Base-by-base conservation (phyloP, 352 stramenopile species). In the Nothophytophthora sp. region DNA sequence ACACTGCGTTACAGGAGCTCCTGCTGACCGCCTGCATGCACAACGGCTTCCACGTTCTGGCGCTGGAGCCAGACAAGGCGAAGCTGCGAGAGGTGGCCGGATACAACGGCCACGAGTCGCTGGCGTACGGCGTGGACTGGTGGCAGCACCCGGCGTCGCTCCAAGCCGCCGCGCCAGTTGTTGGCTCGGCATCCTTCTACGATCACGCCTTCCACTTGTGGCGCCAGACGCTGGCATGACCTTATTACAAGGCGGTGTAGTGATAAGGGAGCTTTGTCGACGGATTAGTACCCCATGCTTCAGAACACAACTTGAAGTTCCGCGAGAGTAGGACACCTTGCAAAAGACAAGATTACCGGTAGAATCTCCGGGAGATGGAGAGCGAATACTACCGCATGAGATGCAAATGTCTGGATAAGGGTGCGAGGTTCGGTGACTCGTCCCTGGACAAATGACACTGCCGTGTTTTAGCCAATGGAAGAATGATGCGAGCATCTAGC, bases 61-160 rank as follows among this genome's bases (percentile, higher is more conserved):
- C 64, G 33, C 46, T 68, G 12, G 25, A 20, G 2, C 22, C 24
- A 4, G 32, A 24, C 19, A 23, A 42, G 24, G 54, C 45, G 15
- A 43, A 43, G 30, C 38, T 86, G 30, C 19, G 27, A 28, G 58
- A 57, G 18, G 50, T 49, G 9, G 50, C 52, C 19, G 63, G 44
- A 44, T 92, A 95, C 47, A 63, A 81, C 25, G 56, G 51, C 22
- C 84, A 95, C 50, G 58, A 73, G 35, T 95, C 84, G 44, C 73
- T 95, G n/a, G 84, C 84, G 5, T 95, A 95, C 35, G 84, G 84
- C 36, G 80, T 90, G 18, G 84, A 95, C 56, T 95, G 84, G 84
- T 92, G 80, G 80, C 51, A 66, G 24, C 58, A 86, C 32, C 60
- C 71, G 4, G 8, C 20, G 11, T 69, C 70, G 11, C 50, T 91